Base-by-base conservation (phyloP, 2,329 filamentous ascomycete species). In the Zymoseptoria tritici region DNA sequence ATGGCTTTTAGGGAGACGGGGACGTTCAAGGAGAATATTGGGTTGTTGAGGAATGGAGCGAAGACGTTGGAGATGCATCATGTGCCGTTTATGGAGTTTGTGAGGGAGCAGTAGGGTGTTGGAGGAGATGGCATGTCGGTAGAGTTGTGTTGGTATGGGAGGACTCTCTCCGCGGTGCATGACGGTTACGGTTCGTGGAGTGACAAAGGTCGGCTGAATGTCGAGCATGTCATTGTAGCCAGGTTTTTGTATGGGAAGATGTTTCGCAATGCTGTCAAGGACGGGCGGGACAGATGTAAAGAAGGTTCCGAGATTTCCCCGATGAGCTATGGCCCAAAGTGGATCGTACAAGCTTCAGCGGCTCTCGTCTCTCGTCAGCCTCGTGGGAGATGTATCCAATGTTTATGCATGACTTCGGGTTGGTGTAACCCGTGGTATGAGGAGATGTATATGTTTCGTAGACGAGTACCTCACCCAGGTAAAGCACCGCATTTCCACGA, bases 11-110 rank as follows among this genome's bases (percentile, higher is more conserved):
- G 76, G 57, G 71, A 79, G 63, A 78, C 77, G 26, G 70, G 76
- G 62, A 72, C 69, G 24, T 84, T 83, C 67, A 68, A 66, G 36
- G 68, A 73, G 21, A 71, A 74, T 16, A 76, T 81, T 60, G 59
- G 60, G 54, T 68, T 74, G 29, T 60, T 83, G 63, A 74, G 77
- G 60, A 73, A 76, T 56, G 77, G 72, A 55, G 66, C 74, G 21
- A 73, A 75, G 64, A 76, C 71, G 50, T 64, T 77, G 61, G 75
- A 78, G 64, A 75, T 81, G 75, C 74, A 73, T 56, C 77, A 79
- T 73, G 75, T 77, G 57, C 72, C 66, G 59, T 76, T 79, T 57
- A 61, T 70, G 64, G 70, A 72, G 57, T 64, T 63, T 56, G 60
- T 64, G 36, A 52, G 49, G 56, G 56, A 60, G 20, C 52, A 53